Evolutionary conservation across 1,139 yeast species (phyloP), one percentile per base, ranked within the genome.

Genomic region (Taphrina pruni): DNA sequence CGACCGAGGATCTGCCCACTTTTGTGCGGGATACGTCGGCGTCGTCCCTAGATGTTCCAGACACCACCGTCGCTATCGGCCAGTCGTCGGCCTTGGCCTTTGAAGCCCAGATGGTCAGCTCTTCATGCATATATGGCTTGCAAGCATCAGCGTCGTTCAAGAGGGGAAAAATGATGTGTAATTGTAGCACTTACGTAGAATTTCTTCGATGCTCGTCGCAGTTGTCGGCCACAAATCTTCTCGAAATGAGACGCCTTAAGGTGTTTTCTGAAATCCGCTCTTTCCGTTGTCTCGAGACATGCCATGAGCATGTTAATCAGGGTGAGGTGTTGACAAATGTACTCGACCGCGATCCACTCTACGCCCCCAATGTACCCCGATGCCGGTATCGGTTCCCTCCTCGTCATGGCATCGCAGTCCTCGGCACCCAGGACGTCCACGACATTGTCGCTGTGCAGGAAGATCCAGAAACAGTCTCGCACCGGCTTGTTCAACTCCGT

Each of bases 391-490:
- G 70, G 70, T 21, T 43, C 48, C 39, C 67, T 48, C 20, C 39
- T 43, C n/a, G 20, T 45, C 62, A 55, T 52, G n/a, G n/a, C 21
- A 20, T 62, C 52, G 8, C 60, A 45, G 38, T 46, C 46, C 4
- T 36, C 60, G 14, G 21, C 3, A 3, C 14, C 17, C 58, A 45
- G 8, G 26, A 72, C 51, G 43, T 46, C 65, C 50, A 72, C 68
- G 21, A 55, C 50, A 21, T 43, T 51, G 6, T 55, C 66, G 21
- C 54, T 35, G 52, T 71, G 71, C 21, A 57, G 48, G 54, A 72
- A 72, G n/a, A 72, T 52, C 73, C 73, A 72, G 60, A 70, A 71
- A 17, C 70, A 70, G 55, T 72, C 73, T 2, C 71, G 69, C 5
- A 70, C 71, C 17, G 71, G 72, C 43, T 65, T 62, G 36, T 46